phyloP scores from a whole-genome alignment of 176 grass and related monocot genomes.

The Stipa capillata region DNA sequence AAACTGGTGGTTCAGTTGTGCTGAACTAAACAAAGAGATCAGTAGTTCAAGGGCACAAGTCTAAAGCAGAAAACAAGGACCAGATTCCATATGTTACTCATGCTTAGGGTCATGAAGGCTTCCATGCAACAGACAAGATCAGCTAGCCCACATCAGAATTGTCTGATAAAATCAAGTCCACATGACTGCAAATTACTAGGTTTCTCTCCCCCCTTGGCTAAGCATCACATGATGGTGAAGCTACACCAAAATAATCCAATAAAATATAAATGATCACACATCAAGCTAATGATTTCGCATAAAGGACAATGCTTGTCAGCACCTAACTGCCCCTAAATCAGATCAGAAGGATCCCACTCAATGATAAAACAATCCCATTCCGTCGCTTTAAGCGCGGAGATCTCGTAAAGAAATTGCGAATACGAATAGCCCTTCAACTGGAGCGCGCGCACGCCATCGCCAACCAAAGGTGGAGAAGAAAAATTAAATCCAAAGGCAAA shows the following conservation, averaged over 20 bases:
- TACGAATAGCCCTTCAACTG: background rate
- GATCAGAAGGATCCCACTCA: conserved; percentile 16
- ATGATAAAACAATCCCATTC: background rate
- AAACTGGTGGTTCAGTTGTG: background rate
- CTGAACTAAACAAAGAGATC: background rate
- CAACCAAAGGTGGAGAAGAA: background rate
- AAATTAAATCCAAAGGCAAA: background rate
- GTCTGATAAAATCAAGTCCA: background rate
- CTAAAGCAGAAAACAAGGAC: conserved; percentile 29
- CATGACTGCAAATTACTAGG: background rate
- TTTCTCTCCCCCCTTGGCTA: background rate
- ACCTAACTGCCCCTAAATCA: background rate
- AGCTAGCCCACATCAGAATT: conserved; percentile 5
- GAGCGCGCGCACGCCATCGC: conserved; percentile 4
- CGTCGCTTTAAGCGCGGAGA: conserved; percentile 28
- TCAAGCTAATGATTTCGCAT: background rate
- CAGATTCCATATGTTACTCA: conserved; percentile 18
- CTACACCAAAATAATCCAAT: background rate
- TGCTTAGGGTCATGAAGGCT: too few species aligned
- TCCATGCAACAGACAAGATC: conserved; percentile 13
- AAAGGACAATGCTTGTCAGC: conserved; percentile 25
- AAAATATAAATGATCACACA: background rate
- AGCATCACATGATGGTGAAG: background rate
- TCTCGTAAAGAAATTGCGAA: conserved; percentile 30
- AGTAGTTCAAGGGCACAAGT: conserved; percentile 18